A percentile compares a stretch with the other conserved stretches of the same genome.
Evolutionary conservation across 2,329 filamentous ascomycete genomes (phyloP).

Genomic region (Stagonosporopsis cucurbitacearum): DNA sequence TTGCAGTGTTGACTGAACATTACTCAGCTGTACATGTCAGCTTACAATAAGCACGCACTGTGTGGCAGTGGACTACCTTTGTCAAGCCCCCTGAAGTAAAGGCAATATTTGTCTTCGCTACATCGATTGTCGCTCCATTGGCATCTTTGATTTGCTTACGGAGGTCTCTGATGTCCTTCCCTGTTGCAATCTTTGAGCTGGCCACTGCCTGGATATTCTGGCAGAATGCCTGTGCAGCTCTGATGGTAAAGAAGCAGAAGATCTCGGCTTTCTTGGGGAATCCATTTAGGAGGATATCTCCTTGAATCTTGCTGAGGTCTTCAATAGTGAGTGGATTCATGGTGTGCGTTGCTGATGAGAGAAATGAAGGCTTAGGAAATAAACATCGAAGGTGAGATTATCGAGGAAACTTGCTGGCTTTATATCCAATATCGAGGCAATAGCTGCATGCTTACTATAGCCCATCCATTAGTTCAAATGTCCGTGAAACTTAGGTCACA

Average conservation of each 20-base stretch:
- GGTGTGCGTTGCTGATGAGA: background rate
- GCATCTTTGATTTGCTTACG: constrained; percentile 10
- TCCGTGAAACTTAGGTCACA: background rate
- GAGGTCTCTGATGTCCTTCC: constrained; percentile 12
- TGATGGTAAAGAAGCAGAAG: constrained; percentile 17
- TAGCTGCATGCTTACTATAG: background rate
- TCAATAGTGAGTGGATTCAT: constrained; percentile 9
- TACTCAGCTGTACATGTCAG: constrained; percentile 9
- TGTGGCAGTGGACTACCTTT: background rate
- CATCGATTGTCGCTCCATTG: constrained; percentile 8
- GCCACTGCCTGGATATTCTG: constrained; percentile 13
- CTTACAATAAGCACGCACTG: background rate
- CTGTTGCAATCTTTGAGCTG: constrained; percentile 10
- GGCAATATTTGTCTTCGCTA: constrained; percentile 17
- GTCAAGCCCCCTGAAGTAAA: constrained; percentile 9
- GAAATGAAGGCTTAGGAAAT: background rate
- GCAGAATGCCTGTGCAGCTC: constrained; percentile 12
- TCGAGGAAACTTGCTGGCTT: background rate
- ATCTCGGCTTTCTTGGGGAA: constrained; percentile 18
- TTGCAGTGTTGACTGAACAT: constrained; percentile 3
- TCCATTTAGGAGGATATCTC: constrained; percentile 16
- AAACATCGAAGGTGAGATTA: background rate
- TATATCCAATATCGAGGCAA: background rate
- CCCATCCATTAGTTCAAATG: background rate
- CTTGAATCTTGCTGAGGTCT: constrained; percentile 11